Percentiles rank a stretch among this genome's conserved stretches.
phyloP scores from a whole-genome alignment of 2,329 filamentous ascomycete genomes.

The Epichloe baconii region DNA sequence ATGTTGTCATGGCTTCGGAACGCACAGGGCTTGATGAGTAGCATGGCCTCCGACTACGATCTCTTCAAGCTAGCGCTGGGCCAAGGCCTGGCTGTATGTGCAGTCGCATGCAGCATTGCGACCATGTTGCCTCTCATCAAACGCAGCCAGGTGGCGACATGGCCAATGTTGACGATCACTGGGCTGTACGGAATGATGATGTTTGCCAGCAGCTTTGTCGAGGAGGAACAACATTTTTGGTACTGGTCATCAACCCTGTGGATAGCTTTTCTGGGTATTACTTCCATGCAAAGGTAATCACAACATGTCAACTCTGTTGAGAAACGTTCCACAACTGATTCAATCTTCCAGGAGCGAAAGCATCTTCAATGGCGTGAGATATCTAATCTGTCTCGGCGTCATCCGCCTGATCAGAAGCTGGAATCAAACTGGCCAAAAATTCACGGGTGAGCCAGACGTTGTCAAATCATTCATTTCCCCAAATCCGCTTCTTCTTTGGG shows the following conservation, averaged over 20 bases:
- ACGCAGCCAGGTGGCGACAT: constrained; percentile 25
- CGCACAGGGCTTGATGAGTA: constrained; percentile 72
- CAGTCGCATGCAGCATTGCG: constrained; percentile 13
- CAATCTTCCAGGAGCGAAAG: constrained; percentile 14
- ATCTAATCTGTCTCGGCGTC: constrained; percentile 38
- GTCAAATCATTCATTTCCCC: constrained; percentile 55
- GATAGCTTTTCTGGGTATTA: constrained; percentile 42
- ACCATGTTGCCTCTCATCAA: constrained; percentile 6
- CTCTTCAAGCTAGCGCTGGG: constrained; percentile 46
- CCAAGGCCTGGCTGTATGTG: constrained; percentile 21
- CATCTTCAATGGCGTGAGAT: constrained; percentile 18
- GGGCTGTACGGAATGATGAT: constrained; percentile 68
- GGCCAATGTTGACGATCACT: constrained; percentile 31
- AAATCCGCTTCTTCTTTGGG: constrained; percentile 60
- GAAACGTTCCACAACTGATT: neutral
- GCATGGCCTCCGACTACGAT: constrained; percentile 86
- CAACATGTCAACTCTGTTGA: neutral
- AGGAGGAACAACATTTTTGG: constrained; percentile 98
- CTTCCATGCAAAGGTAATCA: constrained; percentile 28
- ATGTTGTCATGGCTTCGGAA: constrained; percentile 50
- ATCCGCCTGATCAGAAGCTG: constrained; percentile 63
- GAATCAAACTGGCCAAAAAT: constrained; percentile 98
- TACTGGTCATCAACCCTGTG: constrained; percentile 76
- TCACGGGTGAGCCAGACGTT: constrained; percentile 80
- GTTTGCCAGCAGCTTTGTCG: constrained; percentile 96